Base-by-base conservation (phyloP, 75 land plant genomes). In the Pinus tabuliformis region DNA sequence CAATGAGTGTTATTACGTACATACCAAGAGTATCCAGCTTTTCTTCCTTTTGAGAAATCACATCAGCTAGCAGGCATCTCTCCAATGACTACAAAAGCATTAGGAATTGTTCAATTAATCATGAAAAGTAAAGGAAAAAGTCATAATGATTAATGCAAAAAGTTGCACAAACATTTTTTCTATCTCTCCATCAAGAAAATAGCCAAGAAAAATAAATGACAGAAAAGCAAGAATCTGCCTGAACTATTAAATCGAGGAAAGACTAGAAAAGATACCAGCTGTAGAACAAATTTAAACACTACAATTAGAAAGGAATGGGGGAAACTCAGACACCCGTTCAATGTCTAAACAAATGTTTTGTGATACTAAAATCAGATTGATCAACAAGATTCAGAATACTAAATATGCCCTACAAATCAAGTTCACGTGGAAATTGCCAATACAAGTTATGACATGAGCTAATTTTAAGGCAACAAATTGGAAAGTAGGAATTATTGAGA, bases 31-130 rank as follows among this genome's bases (percentile, higher is more conserved):
- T 30, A 28, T 83, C 86, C 14, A 85, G 81, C 77, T 78, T 83
- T 56, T 77, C 72, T 42, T 73, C 57, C n/a, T 72, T 64, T n/a
- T 78, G 60, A 59, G 63, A 6, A 21, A 85, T 77, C 12, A 78
- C 76, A 57, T 85, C 85, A 15, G 85, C 81, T 26, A 85, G 77
- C 30, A 83, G 86, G 36, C 86, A 85, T 64, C 82, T 85, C 61
- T 63, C 87, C 15, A 85, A 56, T n/a, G 77, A 77, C 87, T 85
- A 78, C 75, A 77, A 76, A 68, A 36, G 28, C 13, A 42, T 52
- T 37, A 16, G 37, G 18, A 3, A 57, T 24, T 70, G 36, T 66
- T 66, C 37, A 28, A 39, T 37, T 66, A 49, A 49, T 49, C 6
- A 39, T 39, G 42, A 39, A 39, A 39, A 39, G 5, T 39, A 7